Conservation (phyloP, 2,329 filamentous ascomycete species). For the Penicillium verrucosum region DNA sequence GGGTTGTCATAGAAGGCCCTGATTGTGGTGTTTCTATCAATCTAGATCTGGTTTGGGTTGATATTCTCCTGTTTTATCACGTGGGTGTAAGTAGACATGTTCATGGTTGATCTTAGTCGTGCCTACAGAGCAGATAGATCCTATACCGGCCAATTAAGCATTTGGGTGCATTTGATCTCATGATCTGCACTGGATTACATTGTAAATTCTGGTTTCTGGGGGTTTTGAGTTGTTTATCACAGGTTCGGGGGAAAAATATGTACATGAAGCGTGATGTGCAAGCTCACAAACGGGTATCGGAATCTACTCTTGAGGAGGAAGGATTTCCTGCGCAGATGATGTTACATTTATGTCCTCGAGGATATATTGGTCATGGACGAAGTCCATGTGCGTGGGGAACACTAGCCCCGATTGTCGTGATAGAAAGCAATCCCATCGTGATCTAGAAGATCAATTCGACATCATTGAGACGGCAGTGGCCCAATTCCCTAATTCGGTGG, state of each 20-base stretch:
- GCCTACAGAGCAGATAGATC: not conserved
- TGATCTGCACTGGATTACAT: not conserved
- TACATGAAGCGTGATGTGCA: constrained; percentile 2
- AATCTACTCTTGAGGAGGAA: not conserved
- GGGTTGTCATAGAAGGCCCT: constrained; percentile 14
- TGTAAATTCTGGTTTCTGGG: not conserved
- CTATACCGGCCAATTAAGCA: too few relatives aligned
- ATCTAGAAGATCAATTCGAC: not conserved
- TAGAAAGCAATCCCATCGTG: not conserved
- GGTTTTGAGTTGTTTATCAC: not conserved
- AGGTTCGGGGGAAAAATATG: not conserved
- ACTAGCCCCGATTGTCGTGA: not conserved
- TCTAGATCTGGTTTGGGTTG: constrained; percentile 3
- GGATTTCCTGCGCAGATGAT: constrained; percentile 3
- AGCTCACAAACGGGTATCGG: constrained; percentile 4
- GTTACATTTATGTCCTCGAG: not conserved
- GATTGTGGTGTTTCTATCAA: constrained; percentile 2
- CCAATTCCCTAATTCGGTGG: not conserved
- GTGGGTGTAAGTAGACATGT: not conserved
- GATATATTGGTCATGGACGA: not conserved
- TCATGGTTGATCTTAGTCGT: not conserved
- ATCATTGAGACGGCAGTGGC: not conserved
- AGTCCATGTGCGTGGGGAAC: not conserved
- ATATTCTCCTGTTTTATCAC: not conserved
- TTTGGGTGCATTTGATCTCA: not conserved